phyloP scores from a whole-genome alignment of 2,329 filamentous ascomycete genomes.

The Penicillium sp. region DNA sequence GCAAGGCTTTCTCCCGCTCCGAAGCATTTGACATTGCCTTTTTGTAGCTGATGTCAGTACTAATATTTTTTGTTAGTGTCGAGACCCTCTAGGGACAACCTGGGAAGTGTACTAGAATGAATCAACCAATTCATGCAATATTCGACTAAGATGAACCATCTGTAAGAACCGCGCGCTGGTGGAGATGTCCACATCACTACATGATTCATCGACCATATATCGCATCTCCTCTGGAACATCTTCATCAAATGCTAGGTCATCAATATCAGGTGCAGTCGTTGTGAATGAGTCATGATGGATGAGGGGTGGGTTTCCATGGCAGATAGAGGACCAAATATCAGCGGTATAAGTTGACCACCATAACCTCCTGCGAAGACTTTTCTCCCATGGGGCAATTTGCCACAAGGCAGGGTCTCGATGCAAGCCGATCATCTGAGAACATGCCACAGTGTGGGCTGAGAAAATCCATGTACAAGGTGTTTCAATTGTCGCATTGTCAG shows the following conservation, averaged over 20 bases:
- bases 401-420: background rate
- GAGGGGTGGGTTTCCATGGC: background rate
- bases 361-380: background rate
- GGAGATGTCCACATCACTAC: background rate
- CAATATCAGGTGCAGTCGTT: background rate
- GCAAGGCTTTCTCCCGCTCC: background rate
- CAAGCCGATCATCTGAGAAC: background rate
- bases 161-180: background rate
- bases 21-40: background rate
- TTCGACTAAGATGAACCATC: background rate
- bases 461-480: background rate
- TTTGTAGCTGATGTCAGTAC: background rate
- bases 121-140: background rate
- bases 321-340: background rate
- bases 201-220: background rate
- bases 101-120: background rate
- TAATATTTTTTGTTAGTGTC: background rate
- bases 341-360: background rate
- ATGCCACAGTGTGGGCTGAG: background rate
- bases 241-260: background rate
- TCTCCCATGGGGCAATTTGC: background rate
- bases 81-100: background rate
- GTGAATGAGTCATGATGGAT: background rate
- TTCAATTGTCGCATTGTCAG: background rate
- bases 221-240: background rate